Percentiles rank a stretch among this genome's conserved stretches.
Evolutionary conservation across 805 yeast genomes (phyloP).

Genomic region (Metschnikowia hibisci): DNA sequence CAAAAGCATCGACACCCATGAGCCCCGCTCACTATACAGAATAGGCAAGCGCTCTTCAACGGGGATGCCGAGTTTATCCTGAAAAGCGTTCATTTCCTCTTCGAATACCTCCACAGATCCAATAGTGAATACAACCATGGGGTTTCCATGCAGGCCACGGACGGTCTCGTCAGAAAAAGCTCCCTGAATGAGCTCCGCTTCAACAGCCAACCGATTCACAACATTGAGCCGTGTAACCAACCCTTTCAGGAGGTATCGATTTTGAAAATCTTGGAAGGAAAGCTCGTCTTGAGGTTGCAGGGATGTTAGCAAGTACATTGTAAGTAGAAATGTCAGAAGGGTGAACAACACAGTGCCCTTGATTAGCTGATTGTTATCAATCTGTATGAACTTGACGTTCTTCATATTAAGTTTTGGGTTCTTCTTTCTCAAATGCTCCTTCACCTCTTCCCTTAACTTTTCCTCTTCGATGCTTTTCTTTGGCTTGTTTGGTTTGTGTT

Average conservation of each 20-base stretch:
- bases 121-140: constrained; percentile 70
- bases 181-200: constrained; percentile 55
- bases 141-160: constrained; percentile 32
- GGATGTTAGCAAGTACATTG: constrained; percentile 10
- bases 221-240: constrained; percentile 71
- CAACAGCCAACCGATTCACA: constrained; percentile 67
- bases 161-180: constrained; percentile 41
- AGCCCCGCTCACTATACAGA: constrained; percentile 63
- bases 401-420: constrained; percentile 26
- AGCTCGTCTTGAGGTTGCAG: constrained; percentile 26
- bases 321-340: constrained; percentile 18
- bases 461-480: constrained; percentile 26
- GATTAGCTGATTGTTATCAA: constrained; percentile 14
- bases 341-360: constrained; percentile 14
- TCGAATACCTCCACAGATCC: constrained; percentile 87
- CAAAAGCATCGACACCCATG: constrained; percentile 56
- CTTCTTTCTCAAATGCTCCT: constrained; percentile 27
- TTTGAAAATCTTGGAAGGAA: constrained; percentile 79
- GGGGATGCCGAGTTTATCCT: constrained; percentile 65
- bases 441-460: constrained; percentile 33
- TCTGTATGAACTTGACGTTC: constrained; percentile 29
- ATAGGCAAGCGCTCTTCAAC: constrained; percentile 74
- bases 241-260: constrained; percentile 73
- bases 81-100: constrained; percentile 70
- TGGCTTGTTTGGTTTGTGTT: not conserved